Base-by-base conservation (phyloP, 257 asterid species). In the Capsicum chinense region DNA sequence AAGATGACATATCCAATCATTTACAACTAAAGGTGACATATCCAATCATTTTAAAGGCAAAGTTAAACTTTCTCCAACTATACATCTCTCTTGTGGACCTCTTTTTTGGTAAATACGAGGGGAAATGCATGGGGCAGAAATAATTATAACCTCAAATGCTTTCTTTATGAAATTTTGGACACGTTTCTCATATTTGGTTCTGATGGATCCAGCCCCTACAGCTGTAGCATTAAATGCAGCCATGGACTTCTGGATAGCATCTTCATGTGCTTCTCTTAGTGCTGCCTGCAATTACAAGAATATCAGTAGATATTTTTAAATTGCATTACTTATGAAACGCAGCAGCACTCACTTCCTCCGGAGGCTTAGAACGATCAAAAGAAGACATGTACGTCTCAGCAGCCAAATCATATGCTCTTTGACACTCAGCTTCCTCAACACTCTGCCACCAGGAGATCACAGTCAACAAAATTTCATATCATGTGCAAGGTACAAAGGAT, bases 401-500 rank as follows among this genome's bases (percentile, higher is more conserved):
- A 80, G 93, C 97, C 85, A 88, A 57, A 83, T 97, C 99, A 85
- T 90, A 95, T 4, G 98, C 99, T 88, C 98, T 93, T 86, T 92
- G 98, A 83, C 99, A 95, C 88, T 97, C 99, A 67, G 98, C 93
- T 90, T 97, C 98, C 93, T 97, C 99, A 84, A 97, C 99, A 85
- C 97, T 94, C 99, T 96, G 81, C 81, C 81, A 2, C 81, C 15
- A 15, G 21, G 42, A 54, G 26, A 76, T 52, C 62, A 74, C 44
- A 54, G 60, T 44, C 58, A 78, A 78, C 50, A 78, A 78, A 54
- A 76, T 54, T 54, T 54, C 63, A 78, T 54, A 78, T 54, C 64
- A 78, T 54, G 82, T 54, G 48, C 33, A 56, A 78, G 81, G 81
- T 54, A 78, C 33, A 78, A 8, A 78, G 64, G 82, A 78, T 78